Evolutionary conservation across 768 basidiomycete genomes (phyloP).

Genomic region (Serendipita indica): DNA sequence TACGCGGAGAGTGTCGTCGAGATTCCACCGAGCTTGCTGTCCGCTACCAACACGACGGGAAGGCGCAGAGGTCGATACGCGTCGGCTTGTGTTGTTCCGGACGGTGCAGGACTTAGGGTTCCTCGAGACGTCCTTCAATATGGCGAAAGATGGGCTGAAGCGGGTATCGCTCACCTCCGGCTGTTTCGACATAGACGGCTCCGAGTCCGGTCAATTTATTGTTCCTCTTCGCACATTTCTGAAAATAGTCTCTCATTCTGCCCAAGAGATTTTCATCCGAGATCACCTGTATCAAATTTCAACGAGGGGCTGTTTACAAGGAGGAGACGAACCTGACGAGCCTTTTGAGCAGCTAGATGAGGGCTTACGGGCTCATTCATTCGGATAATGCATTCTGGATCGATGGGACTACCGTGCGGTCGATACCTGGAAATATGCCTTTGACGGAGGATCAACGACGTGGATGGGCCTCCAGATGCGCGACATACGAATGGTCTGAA

Average conservation of each 20-base stretch:
- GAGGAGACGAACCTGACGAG: neutral
- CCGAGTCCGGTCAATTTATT: slow-evolving; percentile 19
- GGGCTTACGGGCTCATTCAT: slow-evolving; percentile 87
- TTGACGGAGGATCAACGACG: slow-evolving; percentile 3
- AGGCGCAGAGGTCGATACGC: slow-evolving; percentile 75
- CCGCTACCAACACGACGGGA: slow-evolving; percentile 76
- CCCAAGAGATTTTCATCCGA: slow-evolving; percentile 52
- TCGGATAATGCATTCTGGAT: slow-evolving; percentile 60
- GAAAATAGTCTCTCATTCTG: slow-evolving; percentile 49
- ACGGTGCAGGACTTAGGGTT: slow-evolving; percentile 78
- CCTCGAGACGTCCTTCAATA: slow-evolving; percentile 41
- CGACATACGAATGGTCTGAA: slow-evolving; percentile 67
- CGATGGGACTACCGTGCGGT: slow-evolving; percentile 28
- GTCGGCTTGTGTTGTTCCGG: slow-evolving; percentile 71
- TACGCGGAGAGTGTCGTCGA: slow-evolving; percentile 85
- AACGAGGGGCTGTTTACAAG: neutral
- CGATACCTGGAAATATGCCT: slow-evolving; percentile 56
- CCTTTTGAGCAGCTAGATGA: slow-evolving; percentile 54
- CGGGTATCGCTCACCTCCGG: slow-evolving; percentile 58
- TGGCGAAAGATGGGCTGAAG: neutral
- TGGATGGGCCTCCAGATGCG: neutral
- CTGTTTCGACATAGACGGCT: slow-evolving; percentile 82
- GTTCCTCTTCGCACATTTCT: slow-evolving; percentile 29
- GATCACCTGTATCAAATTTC: slow-evolving; percentile 22
- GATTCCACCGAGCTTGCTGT: slow-evolving; percentile 84